phyloP scores from a whole-genome alignment of 768 basidiomycete species.

The Mycena haematopus region DNA sequence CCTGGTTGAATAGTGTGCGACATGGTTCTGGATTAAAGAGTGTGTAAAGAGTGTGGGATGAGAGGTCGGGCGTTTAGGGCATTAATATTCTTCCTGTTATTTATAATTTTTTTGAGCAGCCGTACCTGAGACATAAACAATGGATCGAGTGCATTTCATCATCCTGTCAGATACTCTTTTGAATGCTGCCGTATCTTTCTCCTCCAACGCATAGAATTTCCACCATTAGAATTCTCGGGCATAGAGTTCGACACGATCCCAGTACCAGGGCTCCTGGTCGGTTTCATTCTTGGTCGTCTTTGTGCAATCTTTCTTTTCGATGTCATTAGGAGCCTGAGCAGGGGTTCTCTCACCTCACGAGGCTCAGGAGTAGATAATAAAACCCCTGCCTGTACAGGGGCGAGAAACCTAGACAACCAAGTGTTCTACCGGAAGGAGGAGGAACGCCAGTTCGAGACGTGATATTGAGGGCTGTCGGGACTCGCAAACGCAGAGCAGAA shows the following conservation, averaged over 20 bases:
- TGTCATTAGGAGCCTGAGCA: too few relatives aligned
- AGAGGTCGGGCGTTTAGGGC: neutral
- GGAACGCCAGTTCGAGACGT: too few relatives aligned
- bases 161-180: neutral
- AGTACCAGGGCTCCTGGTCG: neutral
- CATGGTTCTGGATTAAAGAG: slow-evolving; percentile 24
- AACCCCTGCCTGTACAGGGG: too few relatives aligned
- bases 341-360: too few relatives aligned
- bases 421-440: too few relatives aligned
- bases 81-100: neutral
- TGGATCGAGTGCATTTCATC: neutral
- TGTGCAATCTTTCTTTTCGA: too few relatives aligned
- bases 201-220: neutral
- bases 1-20: slow-evolving; percentile 24
- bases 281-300: neutral
- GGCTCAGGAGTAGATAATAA: too few relatives aligned
- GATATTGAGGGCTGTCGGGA: too few relatives aligned
- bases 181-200: neutral
- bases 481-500: too few relatives aligned
- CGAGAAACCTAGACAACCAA: too few relatives aligned
- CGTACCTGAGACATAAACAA: slow-evolving; percentile 2
- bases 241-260: too few relatives aligned
- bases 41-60: slow-evolving; percentile 1
- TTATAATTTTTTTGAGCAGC: neutral
- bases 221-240: neutral